Evolutionary conservation across 1,139 yeast genomes (phyloP).

Genomic region (Lodderomyces jiufengensis): DNA sequence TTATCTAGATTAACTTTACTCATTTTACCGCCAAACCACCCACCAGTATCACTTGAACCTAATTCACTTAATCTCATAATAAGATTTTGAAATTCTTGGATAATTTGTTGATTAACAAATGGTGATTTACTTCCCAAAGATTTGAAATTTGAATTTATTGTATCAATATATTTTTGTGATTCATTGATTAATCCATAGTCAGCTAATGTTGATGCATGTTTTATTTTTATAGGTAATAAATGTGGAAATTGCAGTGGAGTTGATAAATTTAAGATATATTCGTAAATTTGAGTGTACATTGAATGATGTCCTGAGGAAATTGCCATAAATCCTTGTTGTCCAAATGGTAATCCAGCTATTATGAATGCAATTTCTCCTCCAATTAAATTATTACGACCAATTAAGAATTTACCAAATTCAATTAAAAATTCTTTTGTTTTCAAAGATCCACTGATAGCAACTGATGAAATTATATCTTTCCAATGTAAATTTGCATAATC

Average conservation of each 20-base stretch:
- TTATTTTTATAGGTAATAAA: slow-evolving; percentile 51
- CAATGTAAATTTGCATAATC: slow-evolving; percentile 52
- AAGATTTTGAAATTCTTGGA: slow-evolving; percentile 36
- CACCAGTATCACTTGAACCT: slow-evolving; percentile 38
- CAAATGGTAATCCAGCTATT: slow-evolving; percentile 47
- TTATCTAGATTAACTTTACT: slow-evolving; percentile 77
- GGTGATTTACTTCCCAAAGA: slow-evolving; percentile 36
- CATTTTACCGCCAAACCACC: slow-evolving; percentile 63
- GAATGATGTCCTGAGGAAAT: slow-evolving; percentile 17
- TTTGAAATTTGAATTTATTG: slow-evolving; percentile 43
- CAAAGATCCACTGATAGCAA: slow-evolving; percentile 39
- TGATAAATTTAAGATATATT: slow-evolving; percentile 42
- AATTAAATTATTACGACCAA: slow-evolving; percentile 24
- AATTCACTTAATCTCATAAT: slow-evolving; percentile 45
- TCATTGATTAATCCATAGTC: slow-evolving; percentile 58
- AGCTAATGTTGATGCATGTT: slow-evolving; percentile 60
- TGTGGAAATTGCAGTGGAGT: slow-evolving; percentile 47
- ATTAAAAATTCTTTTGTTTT: slow-evolving; percentile 40
- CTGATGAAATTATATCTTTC: slow-evolving; percentile 48
- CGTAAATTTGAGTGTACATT: slow-evolving; percentile 70
- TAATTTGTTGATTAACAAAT: slow-evolving; percentile 33
- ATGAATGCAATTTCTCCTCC: slow-evolving; percentile 48
- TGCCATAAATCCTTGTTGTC: slow-evolving; percentile 20
- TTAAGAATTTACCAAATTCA: slow-evolving; percentile 53
- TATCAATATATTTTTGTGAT: slow-evolving; percentile 60